Evolutionary conservation across 805 yeast species (phyloP).

Genomic region (Hanseniaspora mollemarum): DNA sequence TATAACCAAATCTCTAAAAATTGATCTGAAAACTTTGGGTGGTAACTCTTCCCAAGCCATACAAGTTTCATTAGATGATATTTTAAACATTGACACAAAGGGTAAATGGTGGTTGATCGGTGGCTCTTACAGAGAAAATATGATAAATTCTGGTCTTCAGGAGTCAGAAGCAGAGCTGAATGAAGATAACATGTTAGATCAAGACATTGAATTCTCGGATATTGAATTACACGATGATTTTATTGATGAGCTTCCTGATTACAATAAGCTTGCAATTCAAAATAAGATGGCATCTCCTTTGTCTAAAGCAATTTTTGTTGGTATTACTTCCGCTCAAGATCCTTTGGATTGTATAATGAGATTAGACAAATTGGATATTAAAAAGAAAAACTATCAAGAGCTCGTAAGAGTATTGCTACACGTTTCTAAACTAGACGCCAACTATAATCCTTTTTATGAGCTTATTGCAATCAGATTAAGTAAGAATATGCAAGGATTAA

Average conservation of each 20-base stretch:
- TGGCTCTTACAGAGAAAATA: slow-evolving; percentile 83
- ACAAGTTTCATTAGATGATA: slow-evolving; percentile 74
- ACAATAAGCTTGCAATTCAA: slow-evolving; percentile 73
- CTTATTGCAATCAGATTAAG: slow-evolving; percentile 24
- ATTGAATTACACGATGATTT: slow-evolving; percentile 44
- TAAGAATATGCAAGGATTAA: slow-evolving; percentile 64
- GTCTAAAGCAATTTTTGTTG: slow-evolving; percentile 84
- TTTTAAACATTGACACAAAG: slow-evolving; percentile 56
- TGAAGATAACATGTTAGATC: slow-evolving; percentile 21
- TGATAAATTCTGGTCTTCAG: slow-evolving; percentile 18
- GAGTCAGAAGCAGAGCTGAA: slow-evolving; percentile 12
- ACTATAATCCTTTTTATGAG: slow-evolving; percentile 82
- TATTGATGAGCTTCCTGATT: slow-evolving; percentile 63
- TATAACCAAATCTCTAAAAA: slow-evolving; percentile 39
- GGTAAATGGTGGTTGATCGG: slow-evolving; percentile 99
- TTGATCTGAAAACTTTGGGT: slow-evolving; percentile 22
- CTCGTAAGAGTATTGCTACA: slow-evolving; percentile 77
- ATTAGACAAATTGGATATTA: slow-evolving; percentile 66
- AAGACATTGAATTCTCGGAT: slow-evolving; percentile 26
- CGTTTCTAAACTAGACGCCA: slow-evolving; percentile 67
- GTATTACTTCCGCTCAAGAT: slow-evolving; percentile 91
- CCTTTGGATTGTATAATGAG: slow-evolving; percentile 77
- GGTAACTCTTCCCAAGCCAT: slow-evolving; percentile 47
- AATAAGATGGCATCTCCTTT: slow-evolving; percentile 94
- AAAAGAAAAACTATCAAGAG: slow-evolving; percentile 71